These are phyloP conservation scores for Neopestalotiopsis clavispora DNA, from an alignment of 2,329 filamentous ascomycete genomes.

Conservation along the genomic window DNA sequence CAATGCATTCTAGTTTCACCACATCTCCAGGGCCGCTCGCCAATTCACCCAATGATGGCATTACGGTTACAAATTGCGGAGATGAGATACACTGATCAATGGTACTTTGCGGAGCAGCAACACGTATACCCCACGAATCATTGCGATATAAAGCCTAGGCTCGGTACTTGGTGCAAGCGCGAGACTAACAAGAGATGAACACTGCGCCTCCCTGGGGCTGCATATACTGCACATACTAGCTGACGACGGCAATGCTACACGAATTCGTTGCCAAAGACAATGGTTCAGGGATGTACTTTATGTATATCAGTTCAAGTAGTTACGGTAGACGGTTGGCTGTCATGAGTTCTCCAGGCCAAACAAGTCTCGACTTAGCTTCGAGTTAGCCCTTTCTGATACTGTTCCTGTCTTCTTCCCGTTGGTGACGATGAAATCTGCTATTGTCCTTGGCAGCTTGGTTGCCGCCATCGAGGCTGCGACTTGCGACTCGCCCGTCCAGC, in stretches of 20 bases:
- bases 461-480: not conserved
- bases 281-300: not conserved
- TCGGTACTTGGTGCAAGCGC: not conserved
- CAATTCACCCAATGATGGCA: not conserved
- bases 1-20: not conserved
- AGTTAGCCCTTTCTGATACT: not conserved
- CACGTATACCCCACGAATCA: not conserved
- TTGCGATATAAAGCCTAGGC: not conserved
- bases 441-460: not conserved
- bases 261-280: not conserved
- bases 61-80: not conserved
- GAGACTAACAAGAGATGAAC: not conserved
- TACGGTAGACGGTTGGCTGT: not conserved
- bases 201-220: not conserved
- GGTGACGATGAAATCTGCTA: not conserved
- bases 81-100: not conserved
- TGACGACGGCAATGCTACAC: not conserved
- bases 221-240: too few relatives aligned
- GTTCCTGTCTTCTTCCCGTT: not conserved
- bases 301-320: not conserved
- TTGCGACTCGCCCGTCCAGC: slow-evolving; percentile 12
- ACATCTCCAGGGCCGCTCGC: too few relatives aligned
- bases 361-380: too few relatives aligned
- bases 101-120: not conserved
- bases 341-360: not conserved